These are phyloP conservation scores for Hanseniaspora taiwanica DNA, from an alignment of 805 yeast species.

Conservation along the genomic window DNA sequence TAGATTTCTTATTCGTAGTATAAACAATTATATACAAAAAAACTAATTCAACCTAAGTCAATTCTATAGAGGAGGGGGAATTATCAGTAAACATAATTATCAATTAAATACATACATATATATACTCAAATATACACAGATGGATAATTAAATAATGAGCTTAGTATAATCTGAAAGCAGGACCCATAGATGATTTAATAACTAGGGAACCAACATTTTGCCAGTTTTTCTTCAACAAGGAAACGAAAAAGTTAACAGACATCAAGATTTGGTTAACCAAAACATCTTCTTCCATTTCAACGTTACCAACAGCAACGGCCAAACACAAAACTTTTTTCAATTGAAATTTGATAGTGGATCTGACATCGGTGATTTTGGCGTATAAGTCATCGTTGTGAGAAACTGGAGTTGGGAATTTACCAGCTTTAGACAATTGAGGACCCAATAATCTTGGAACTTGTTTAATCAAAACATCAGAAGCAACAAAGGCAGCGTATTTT, in stretches of 20 bases:
- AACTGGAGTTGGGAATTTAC: slow-evolving; percentile 99
- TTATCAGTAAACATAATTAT: too few species aligned
- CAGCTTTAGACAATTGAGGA: slow-evolving; percentile 99
- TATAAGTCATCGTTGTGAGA: slow-evolving; percentile 98
- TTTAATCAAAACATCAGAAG: slow-evolving; percentile 98
- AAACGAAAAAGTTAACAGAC: slow-evolving; percentile 98
- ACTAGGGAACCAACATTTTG: slow-evolving; percentile 99
- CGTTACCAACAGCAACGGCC: slow-evolving; percentile 99
- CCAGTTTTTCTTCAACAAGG: slow-evolving; percentile 99
- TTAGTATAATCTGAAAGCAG: slow-evolving; percentile 98
- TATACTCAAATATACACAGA: not conserved
- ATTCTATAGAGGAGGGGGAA: too few species aligned
- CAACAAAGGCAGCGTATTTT: slow-evolving; percentile 99
- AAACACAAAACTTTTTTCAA: slow-evolving; percentile 98
- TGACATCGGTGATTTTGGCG: slow-evolving; percentile 91
- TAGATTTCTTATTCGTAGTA: too few species aligned
- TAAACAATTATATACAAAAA: not conserved
- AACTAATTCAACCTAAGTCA: too few species aligned
- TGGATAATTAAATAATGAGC: slow-evolving; percentile 6
- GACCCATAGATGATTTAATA: slow-evolving; percentile 99
- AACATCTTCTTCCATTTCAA: slow-evolving; percentile 96
- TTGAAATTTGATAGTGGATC: slow-evolving; percentile 99
- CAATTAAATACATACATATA: too few species aligned
- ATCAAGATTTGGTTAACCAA: slow-evolving; percentile 96
- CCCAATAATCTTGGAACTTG: slow-evolving; percentile 99